Evolutionary conservation across 2,329 filamentous ascomycete species (phyloP).

Genomic region (Cladobotryum mycophilum): DNA sequence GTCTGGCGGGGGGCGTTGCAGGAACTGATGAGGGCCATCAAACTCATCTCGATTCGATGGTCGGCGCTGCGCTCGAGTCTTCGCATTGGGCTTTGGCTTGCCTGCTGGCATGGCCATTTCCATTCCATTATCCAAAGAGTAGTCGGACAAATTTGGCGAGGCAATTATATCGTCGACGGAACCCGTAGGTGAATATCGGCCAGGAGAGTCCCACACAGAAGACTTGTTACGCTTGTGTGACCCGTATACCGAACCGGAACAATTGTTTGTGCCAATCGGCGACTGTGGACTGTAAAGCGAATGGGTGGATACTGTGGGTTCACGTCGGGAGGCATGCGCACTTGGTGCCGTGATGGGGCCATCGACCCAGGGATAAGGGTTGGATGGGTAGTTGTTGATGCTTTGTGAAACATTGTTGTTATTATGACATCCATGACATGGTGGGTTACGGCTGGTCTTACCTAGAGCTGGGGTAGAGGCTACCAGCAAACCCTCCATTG

Average conservation of each 20-base stretch:
- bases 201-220: slow-evolving; percentile 42
- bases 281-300: slow-evolving; percentile 38
- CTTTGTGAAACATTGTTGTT: slow-evolving; percentile 34
- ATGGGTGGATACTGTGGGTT: slow-evolving; percentile 33
- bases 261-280: slow-evolving; percentile 34
- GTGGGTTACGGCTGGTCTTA: slow-evolving; percentile 23
- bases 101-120: slow-evolving; percentile 31
- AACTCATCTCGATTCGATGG: slow-evolving; percentile 84
- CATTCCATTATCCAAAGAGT: slow-evolving; percentile 48
- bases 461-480: slow-evolving; percentile 32
- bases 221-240: slow-evolving; percentile 18
- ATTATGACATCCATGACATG: slow-evolving; percentile 12
- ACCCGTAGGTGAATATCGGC: slow-evolving; percentile 50
- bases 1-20: slow-evolving; percentile 64
- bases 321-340: slow-evolving; percentile 32
- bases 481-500: slow-evolving; percentile 31
- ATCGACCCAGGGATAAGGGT: slow-evolving; percentile 24
- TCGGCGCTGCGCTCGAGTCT: slow-evolving; percentile 54
- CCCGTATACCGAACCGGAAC: slow-evolving; percentile 14
- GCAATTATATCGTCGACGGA: slow-evolving; percentile 53
- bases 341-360: slow-evolving; percentile 19
- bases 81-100: slow-evolving; percentile 42
- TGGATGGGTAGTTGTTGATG: slow-evolving; percentile 37
- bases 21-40: slow-evolving; percentile 77
- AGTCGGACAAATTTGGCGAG: slow-evolving; percentile 55